Evolutionary conservation across 116 monocot genomes (phyloP).

Genomic region (Cymodocea nodosa): DNA sequence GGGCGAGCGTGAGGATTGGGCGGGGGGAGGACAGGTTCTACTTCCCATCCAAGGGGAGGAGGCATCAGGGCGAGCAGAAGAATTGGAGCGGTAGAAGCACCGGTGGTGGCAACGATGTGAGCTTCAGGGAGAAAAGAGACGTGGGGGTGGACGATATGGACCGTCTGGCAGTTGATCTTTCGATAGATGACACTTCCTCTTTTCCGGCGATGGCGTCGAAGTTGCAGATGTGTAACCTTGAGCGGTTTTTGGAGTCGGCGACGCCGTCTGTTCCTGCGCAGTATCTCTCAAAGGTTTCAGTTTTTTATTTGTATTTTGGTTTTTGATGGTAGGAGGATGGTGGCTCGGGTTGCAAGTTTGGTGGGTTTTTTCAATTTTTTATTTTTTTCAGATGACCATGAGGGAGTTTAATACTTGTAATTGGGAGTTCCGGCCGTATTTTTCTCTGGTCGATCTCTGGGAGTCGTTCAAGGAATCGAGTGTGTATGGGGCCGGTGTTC

Average conservation of each 20-base stretch:
- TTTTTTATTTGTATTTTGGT: neutral
- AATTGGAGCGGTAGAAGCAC: neutral
- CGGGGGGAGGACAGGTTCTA: conserved; percentile 42
- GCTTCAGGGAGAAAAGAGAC: neutral
- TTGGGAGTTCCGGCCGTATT: conserved; percentile 21
- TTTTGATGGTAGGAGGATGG: conserved; percentile 1
- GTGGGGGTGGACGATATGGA: neutral
- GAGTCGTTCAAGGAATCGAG: conserved; percentile 50
- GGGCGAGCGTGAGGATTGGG: conserved; percentile 20
- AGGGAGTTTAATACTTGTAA: conserved; percentile 15
- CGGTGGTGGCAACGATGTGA: neutral
- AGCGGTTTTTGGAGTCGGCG: conserved; percentile 51
- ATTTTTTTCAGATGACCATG: conserved; percentile 10
- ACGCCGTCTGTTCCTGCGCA: conserved; percentile 39
- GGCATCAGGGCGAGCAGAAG: no score
- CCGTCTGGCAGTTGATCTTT: neutral
- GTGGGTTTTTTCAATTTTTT: no score
- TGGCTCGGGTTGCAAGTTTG: neutral
- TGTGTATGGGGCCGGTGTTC: conserved; percentile 40
- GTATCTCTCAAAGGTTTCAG: conserved; percentile 34
- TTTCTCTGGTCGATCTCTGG: conserved; percentile 36
- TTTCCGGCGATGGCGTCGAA: neutral
- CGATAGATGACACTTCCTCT: neutral
- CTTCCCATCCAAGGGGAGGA: conserved; percentile 18
- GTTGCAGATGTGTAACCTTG: conserved; percentile 29